These are phyloP conservation scores for Claviceps sp. DNA, from an alignment of 2,329 filamentous ascomycete genomes.

Conservation along the genomic window DNA sequence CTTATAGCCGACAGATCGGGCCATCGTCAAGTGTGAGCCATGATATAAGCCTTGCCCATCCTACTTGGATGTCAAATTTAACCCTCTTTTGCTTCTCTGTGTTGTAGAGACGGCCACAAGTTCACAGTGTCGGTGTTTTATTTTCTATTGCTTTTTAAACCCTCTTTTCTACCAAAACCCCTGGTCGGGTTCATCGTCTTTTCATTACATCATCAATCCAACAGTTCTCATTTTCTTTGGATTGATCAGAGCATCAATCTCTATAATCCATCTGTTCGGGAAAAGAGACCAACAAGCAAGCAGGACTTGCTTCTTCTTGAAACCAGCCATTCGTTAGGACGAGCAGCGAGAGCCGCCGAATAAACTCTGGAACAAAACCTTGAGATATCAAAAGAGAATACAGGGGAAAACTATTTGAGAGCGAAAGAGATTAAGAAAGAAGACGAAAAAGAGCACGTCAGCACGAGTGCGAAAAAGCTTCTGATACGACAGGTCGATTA, in stretches of 20 bases:
- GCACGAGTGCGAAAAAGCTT: not conserved
- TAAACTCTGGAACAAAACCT: too few species aligned
- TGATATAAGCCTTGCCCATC: conserved; percentile 45
- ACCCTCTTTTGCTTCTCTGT: conserved; percentile 20
- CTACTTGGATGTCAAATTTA: conserved; percentile 27
- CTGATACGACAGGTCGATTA: conserved; percentile 4
- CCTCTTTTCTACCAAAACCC: conserved; percentile 18
- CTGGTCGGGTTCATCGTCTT: conserved; percentile 19
- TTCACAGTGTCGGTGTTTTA: conserved; percentile 35
- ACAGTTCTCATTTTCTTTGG: not conserved
- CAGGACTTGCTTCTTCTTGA: conserved; percentile 39
- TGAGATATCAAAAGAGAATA: not conserved
- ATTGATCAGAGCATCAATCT: not conserved
- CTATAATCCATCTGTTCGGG: not conserved
- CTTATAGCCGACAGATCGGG: conserved; percentile 17
- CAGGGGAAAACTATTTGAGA: not conserved
- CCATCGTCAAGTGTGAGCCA: conserved; percentile 28
- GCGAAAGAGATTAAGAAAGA: not conserved
- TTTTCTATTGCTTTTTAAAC: conserved; percentile 26
- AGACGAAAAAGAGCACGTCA: not conserved
- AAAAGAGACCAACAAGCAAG: conserved; percentile 29
- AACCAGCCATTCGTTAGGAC: conserved; percentile 23
- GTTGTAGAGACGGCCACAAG: conserved; percentile 29
- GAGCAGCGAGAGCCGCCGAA: not conserved
- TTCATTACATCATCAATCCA: not conserved